Evolutionary conservation across 768 basidiomycete species (phyloP).

Genomic region (Neoboletus subvelutipes): DNA sequence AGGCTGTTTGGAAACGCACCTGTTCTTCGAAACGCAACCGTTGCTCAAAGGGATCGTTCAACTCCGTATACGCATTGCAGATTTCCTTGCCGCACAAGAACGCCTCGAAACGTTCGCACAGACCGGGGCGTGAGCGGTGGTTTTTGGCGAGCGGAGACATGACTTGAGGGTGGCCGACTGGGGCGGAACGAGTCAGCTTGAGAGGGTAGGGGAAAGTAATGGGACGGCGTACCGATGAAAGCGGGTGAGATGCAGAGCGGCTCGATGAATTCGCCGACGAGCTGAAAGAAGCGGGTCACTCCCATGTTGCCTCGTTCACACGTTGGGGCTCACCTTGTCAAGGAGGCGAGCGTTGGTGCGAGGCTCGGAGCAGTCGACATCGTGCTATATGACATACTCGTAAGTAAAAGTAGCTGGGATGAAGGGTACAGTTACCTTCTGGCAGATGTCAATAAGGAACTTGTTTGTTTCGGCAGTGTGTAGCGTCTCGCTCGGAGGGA

Average conservation of each 20-base stretch:
- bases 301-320: neutral
- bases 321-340: slow-evolving; percentile 66
- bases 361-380: slow-evolving; percentile 95
- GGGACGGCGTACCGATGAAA: slow-evolving; percentile 71
- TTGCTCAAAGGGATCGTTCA: slow-evolving; percentile 99
- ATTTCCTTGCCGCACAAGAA: slow-evolving; percentile 99
- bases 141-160: slow-evolving; percentile 99
- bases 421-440: slow-evolving; percentile 55
- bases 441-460: slow-evolving; percentile 81
- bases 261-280: slow-evolving; percentile 98
- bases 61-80: slow-evolving; percentile 98
- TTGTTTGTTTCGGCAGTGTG: slow-evolving; percentile 86
- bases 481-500: slow-evolving; percentile 89
- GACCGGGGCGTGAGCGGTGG: slow-evolving; percentile 93
- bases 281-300: slow-evolving; percentile 41
- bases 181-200: slow-evolving; percentile 1
- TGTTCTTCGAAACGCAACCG: slow-evolving; percentile 94
- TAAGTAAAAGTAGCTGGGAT: neutral
- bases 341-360: slow-evolving; percentile 92
- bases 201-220: neutral
- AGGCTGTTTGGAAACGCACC: slow-evolving; percentile 35
- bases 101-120: slow-evolving; percentile 98
- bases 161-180: slow-evolving; percentile 97
- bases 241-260: slow-evolving; percentile 93
- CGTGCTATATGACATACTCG: slow-evolving; percentile 55